Evolutionary conservation across 176 grass and related monocot species (phyloP).

Genomic region (Cenchrus fungigraminus): DNA sequence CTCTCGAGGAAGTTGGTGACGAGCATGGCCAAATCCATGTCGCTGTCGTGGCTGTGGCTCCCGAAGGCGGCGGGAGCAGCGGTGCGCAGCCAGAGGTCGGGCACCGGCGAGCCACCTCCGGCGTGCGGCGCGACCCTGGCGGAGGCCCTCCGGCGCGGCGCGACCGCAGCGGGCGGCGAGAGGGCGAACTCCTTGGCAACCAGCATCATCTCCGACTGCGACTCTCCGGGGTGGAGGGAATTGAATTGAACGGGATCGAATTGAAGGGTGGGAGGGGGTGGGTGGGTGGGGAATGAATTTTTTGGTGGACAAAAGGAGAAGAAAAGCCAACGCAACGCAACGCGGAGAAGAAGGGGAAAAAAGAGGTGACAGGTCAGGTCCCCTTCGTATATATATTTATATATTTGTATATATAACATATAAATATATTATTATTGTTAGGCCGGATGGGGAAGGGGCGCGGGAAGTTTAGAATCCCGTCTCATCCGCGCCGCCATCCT

Average conservation of each 20-base stretch:
- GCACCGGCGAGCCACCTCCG: slow-evolving; percentile 36
- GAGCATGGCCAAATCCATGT: slow-evolving; percentile 78
- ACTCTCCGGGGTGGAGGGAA: no score
- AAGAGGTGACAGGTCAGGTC: no score
- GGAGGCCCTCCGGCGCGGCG: slow-evolving; percentile 43
- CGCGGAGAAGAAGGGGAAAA: no score
- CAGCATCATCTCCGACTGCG: slow-evolving; percentile 52
- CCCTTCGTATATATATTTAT: no score
- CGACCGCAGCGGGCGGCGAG: slow-evolving; percentile 50
- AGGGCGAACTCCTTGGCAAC: slow-evolving; percentile 70
- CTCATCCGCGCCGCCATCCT: no score
- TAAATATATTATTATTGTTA: no score
- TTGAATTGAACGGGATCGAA: neutral
- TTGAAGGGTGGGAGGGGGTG: neutral
- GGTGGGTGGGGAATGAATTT: neutral
- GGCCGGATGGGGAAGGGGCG: no score
- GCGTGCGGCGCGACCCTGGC: slow-evolving; percentile 40
- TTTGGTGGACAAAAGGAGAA: no score
- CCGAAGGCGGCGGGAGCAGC: neutral
- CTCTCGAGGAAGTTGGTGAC: slow-evolving; percentile 90
- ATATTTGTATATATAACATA: no score
- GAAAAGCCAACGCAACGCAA: no score
- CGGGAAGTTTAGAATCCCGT: no score
- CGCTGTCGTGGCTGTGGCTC: slow-evolving; percentile 81
- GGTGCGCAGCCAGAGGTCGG: slow-evolving; percentile 47